phyloP scores from a whole-genome alignment of 768 basidiomycete genomes.

The Guyanaporus albipodus region DNA sequence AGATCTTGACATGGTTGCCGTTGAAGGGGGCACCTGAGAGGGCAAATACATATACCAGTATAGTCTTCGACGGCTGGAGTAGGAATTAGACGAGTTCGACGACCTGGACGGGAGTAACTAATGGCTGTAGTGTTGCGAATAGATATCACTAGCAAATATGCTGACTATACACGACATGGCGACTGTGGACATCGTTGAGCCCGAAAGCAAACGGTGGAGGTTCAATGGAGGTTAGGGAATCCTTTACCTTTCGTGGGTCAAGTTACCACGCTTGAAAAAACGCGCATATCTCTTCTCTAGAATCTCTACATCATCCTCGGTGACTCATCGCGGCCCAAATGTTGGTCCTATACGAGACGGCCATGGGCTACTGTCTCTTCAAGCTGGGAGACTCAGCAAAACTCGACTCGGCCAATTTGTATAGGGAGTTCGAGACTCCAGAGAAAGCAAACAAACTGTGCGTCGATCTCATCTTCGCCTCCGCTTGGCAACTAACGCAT shows the following conservation, averaged over 20 bases:
- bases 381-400: slow-evolving; percentile 89
- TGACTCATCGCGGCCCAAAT: slow-evolving; percentile 40
- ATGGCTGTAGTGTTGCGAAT: too few species aligned
- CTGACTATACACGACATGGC: too few species aligned
- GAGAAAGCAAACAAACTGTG: slow-evolving; percentile 91
- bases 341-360: slow-evolving; percentile 96
- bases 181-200: too few species aligned
- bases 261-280: slow-evolving; percentile 35
- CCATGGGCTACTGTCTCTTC: slow-evolving; percentile 97
- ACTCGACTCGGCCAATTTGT: slow-evolving; percentile 79
- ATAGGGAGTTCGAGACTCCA: slow-evolving; percentile 90
- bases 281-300: neutral
- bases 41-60: slow-evolving; percentile 44
- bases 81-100: too few species aligned
- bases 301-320: neutral
- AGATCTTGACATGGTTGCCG: slow-evolving; percentile 44
- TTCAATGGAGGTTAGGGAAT: too few species aligned
- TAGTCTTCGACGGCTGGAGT: slow-evolving; percentile 23
- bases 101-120: too few species aligned
- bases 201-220: too few species aligned
- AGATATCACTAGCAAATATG: too few species aligned
- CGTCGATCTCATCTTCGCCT: slow-evolving; percentile 32
- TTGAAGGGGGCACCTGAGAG: slow-evolving; percentile 52
- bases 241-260: slow-evolving; percentile 24
- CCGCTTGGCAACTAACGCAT: slow-evolving; percentile 8